A percentile compares a stretch with the other conserved stretches of the same genome.
Conservation (phyloP, 495 filamentous ascomycete genomes). For the Aspergillus leporis region DNA sequence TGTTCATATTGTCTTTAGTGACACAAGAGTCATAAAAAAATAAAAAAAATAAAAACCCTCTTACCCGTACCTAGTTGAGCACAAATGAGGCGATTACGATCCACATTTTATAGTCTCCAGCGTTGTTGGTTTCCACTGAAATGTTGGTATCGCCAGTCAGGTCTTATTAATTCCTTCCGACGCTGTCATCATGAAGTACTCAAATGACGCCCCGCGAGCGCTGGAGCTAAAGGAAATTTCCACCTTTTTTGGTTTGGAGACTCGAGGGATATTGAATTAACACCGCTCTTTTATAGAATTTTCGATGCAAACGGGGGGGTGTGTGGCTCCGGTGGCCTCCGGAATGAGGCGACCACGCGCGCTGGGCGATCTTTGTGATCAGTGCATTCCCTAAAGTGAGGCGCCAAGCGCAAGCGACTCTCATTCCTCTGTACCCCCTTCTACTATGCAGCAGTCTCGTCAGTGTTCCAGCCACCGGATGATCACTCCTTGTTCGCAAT, state of each 20-base stretch:
- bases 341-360: slow-evolving; percentile 21
- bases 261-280: slow-evolving; percentile 6
- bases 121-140: slow-evolving; percentile 1
- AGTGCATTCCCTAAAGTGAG: slow-evolving; percentile 19
- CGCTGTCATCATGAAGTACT: neutral
- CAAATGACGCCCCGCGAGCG: slow-evolving; percentile 3
- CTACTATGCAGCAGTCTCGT: neutral
- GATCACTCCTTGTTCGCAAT: slow-evolving; percentile 1
- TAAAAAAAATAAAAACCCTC: too few relatives aligned
- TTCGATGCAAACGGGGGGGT: slow-evolving; percentile 12
- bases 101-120: neutral
- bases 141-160: neutral
- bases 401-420: slow-evolving; percentile 12
- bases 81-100: neutral
- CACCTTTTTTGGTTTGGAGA: neutral
- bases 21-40: neutral
- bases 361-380: slow-evolving; percentile 12
- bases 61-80: neutral
- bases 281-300: slow-evolving; percentile 14
- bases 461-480: slow-evolving; percentile 6
- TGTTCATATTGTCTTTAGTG: neutral
- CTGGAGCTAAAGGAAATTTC: too few relatives aligned
- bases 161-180: neutral
- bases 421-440: slow-evolving; percentile 3
- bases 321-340: slow-evolving; percentile 11